These are phyloP conservation scores for Dryadomyces sulphureus DNA, from an alignment of 2,329 filamentous ascomycete species.

Conservation along the genomic window DNA sequence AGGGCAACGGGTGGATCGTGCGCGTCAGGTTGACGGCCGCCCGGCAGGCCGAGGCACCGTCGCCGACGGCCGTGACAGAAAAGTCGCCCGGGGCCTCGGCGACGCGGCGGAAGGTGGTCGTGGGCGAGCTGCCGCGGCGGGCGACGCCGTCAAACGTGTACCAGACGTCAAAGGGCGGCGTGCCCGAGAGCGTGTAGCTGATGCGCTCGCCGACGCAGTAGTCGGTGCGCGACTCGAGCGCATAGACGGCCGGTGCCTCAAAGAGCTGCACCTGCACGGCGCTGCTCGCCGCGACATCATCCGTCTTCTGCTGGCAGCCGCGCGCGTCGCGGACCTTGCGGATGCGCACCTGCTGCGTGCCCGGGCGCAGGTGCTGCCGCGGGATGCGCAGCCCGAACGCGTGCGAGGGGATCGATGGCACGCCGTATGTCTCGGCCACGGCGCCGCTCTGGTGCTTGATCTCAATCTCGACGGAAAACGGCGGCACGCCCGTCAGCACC, in stretches of 20 bases:
- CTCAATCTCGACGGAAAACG: constrained; percentile 82
- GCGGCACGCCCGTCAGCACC: constrained; percentile 64
- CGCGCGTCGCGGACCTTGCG: constrained; percentile 77
- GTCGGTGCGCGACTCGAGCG: constrained; percentile 69
- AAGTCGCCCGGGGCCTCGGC: constrained; percentile 86
- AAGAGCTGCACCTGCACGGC: constrained; percentile 82
- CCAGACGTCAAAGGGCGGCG: constrained; percentile 80
- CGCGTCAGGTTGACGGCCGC: constrained; percentile 67
- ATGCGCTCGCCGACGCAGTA: constrained; percentile 95
- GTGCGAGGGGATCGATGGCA: constrained; percentile 63
- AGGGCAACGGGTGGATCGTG: constrained; percentile 80
- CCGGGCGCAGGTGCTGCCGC: constrained; percentile 68
- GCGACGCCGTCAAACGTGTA: constrained; percentile 74
- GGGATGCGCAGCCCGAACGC: constrained; percentile 73
- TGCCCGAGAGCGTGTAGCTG: constrained; percentile 79
- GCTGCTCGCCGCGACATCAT: constrained; percentile 2
- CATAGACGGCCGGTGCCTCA: constrained; percentile 80
- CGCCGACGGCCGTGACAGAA: constrained; percentile 70
- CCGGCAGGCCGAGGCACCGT: constrained; percentile 78
- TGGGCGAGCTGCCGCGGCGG: constrained; percentile 64
- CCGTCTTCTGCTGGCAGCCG: constrained; percentile 60
- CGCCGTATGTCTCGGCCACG: constrained; percentile 59
- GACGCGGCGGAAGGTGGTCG: constrained; percentile 80
- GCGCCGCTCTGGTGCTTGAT: constrained; percentile 80
- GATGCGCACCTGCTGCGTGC: constrained; percentile 79